phyloP scores from a whole-genome alignment of 306 rosid species.

The Pyrus pyrifolia region DNA sequence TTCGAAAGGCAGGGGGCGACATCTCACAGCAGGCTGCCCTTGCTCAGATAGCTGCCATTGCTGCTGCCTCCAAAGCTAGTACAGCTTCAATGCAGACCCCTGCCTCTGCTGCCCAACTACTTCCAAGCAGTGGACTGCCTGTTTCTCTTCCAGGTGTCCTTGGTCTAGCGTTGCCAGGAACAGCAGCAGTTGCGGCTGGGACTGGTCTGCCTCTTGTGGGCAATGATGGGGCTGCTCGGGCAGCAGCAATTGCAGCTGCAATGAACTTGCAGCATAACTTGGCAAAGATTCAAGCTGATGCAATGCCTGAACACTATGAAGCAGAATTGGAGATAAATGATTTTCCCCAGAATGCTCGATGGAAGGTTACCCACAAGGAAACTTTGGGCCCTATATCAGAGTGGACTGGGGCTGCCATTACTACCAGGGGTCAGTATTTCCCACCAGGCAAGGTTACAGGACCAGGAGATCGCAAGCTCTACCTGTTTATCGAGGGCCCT shows the following conservation, averaged over 20 bases:
- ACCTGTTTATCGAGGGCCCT: conserved; percentile 92
- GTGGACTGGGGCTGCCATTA: conserved; percentile 97
- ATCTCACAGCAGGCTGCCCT: conserved; percentile 77
- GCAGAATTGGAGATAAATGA: conserved; percentile 93
- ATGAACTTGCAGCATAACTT: conserved; percentile 84
- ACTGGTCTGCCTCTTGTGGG: conserved; percentile 42
- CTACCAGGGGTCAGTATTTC: conserved; percentile 89
- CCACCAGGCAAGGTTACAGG: conserved; percentile 78
- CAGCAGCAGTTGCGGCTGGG: conserved; percentile 45
- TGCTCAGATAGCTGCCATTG: conserved; percentile 63
- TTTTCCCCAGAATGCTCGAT: conserved; percentile 95
- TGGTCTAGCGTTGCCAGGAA: conserved; percentile 43
- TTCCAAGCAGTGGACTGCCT: conserved; percentile 59
- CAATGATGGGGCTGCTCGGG: conserved; percentile 74
- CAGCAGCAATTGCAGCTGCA: conserved; percentile 75
- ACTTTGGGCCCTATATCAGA: conserved; percentile 86
- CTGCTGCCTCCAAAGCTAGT: conserved; percentile 63
- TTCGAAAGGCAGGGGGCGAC: conserved; percentile 81
- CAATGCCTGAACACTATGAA: conserved; percentile 88
- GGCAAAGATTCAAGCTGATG: conserved; percentile 76
- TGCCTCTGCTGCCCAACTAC: conserved; percentile 43
- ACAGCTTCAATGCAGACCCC: conserved; percentile 46
- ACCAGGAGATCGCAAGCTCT: conserved; percentile 88
- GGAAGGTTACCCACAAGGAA: conserved; percentile 98
- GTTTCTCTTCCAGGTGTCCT: conserved; percentile 54